A percentile compares a stretch with the other conserved stretches of the same genome.
These are phyloP conservation scores for Trichoderma sp. DNA, from an alignment of 2,329 filamentous ascomycete species.

Conservation along the genomic window DNA sequence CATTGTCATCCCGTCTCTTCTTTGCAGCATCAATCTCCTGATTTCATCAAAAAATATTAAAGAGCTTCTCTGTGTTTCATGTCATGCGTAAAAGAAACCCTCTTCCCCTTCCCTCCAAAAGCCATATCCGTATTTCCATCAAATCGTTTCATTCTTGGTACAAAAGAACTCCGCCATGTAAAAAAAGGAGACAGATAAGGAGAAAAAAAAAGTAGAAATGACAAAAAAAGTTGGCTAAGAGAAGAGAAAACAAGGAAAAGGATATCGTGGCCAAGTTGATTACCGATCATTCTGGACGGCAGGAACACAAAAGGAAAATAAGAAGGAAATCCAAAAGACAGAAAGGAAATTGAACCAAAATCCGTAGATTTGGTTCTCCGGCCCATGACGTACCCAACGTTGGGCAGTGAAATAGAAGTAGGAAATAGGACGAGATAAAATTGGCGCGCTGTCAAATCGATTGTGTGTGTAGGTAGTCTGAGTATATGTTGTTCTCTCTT, in stretches of 20 bases:
- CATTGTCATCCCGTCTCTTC: background rate
- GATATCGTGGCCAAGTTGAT: background rate
- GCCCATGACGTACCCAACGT: background rate
- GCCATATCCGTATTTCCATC: constrained; percentile 5
- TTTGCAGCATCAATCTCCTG: background rate
- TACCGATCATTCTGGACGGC: background rate
- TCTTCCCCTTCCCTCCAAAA: background rate
- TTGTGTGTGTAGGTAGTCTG: background rate
- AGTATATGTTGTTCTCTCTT: background rate
- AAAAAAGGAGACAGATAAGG: background rate
- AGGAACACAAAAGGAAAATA: background rate
- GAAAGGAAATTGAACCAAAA: background rate
- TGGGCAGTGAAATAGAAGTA: background rate
- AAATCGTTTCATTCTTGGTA: constrained; percentile 6
- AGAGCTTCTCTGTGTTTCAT: background rate
- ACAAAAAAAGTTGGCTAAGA: background rate
- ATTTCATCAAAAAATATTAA: constrained; percentile 7
- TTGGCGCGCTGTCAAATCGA: background rate
- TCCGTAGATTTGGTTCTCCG: background rate
- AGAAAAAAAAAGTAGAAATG: background rate
- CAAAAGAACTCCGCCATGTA: constrained; percentile 5
- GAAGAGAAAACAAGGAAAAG: background rate
- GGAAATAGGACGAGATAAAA: background rate
- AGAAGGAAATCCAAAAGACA: background rate
- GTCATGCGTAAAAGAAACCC: background rate